Base-by-base conservation (phyloP, 352 stramenopile species). In the Pythium coloratum region DNA sequence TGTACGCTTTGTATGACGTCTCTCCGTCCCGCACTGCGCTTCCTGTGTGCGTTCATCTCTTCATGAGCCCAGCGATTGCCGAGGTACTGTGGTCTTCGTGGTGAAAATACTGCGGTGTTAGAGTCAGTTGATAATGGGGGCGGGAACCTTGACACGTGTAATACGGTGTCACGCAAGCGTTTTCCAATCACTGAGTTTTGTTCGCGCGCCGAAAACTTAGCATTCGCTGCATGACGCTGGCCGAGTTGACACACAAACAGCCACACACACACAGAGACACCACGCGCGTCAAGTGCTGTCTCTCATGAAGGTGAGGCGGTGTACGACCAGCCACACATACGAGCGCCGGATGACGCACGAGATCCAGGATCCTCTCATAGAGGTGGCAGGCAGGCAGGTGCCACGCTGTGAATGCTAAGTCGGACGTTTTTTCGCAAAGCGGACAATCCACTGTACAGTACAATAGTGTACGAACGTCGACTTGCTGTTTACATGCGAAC, bases 361-460 rank as follows among this genome's bases (percentile, higher is more conserved):
- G 13, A 18, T 6, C 38, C 10, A 44, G 28, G 28, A 30, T 30
- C 28, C 28, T 30, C 28, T 30, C 28, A 30, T 30, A 30, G 28
- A 30, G 28, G 28, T 13, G 38, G 9, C 38, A 40, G 34, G 8
- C 34, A 40, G 34, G 34, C 34, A 53, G 8, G 8, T 53, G 46
- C 46, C 46, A 53, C 46, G 46, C 46, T 53, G 46, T 53, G 46
- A 53, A 53, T 53, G 46, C 46, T 53, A 32, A 53, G 46, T 53
- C 46, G 46, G 46, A 53, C 46, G 46, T 53, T 53, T 53, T 32
- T 12, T 16, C 18, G 6, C 46, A 30, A 16, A 18, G 20, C 20
- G 46, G 46, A 53, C 46, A 53, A 28, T 28, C 46, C 46, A 26
- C 46, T 32, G 44, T 28, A 12, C 44, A 3, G 7, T 53, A 26